These are phyloP conservation scores for Naganishia friedmannii DNA, from an alignment of 768 basidiomycete species.

Conservation along the genomic window DNA sequence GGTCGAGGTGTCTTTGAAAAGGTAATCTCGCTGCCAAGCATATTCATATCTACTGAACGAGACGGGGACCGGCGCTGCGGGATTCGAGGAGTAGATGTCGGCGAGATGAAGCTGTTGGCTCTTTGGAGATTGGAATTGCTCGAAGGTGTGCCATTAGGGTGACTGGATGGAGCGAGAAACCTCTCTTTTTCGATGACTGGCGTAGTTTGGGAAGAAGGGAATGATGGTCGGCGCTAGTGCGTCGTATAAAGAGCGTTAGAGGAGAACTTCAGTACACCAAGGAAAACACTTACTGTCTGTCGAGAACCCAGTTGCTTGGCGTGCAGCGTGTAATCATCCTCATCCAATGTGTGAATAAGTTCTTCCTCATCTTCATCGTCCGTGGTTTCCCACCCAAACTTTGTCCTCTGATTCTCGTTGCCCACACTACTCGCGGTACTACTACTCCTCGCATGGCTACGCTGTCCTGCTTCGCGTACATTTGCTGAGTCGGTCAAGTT, in stretches of 20 bases:
- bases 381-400: slow-evolving; percentile 17
- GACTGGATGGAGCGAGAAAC: slow-evolving; percentile 5
- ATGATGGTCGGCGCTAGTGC: neutral
- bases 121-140: slow-evolving; percentile 30
- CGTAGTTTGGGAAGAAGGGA: neutral
- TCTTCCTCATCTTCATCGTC: slow-evolving; percentile 38
- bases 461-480: neutral
- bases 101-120: slow-evolving; percentile 43
- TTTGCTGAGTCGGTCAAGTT: neutral
- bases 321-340: slow-evolving; percentile 66
- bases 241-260: neutral
- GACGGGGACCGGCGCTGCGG: slow-evolving; percentile 43
- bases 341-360: slow-evolving; percentile 53
- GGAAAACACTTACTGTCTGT: neutral
- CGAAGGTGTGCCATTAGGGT: neutral
- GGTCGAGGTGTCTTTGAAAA: slow-evolving; percentile 27
- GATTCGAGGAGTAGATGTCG: slow-evolving; percentile 38
- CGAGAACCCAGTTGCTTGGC: slow-evolving; percentile 28
- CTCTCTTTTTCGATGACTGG: neutral
- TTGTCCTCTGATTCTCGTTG: slow-evolving; percentile 24
- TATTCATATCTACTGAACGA: slow-evolving; percentile 47
- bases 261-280: neutral
- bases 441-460: neutral
- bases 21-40: slow-evolving; percentile 39
- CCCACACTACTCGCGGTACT: neutral